Percentiles rank a stretch among this genome's conserved stretches.
phyloP scores from a whole-genome alignment of 257 asterid genomes.

The Jasminum sambac region DNA sequence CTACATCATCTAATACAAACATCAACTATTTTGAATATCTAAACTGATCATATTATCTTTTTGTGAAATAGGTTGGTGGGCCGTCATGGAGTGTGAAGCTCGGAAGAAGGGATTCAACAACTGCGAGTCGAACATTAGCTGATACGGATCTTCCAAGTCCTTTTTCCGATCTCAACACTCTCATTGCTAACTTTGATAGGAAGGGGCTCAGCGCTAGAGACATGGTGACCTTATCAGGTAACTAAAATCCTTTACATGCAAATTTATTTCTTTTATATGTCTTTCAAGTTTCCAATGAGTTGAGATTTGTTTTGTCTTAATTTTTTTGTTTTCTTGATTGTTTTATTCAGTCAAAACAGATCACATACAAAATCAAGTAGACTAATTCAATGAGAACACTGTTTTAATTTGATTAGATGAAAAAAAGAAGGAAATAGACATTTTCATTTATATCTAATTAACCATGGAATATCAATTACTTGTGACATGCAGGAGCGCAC shows the following conservation, averaged over 20 bases:
- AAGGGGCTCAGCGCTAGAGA: constrained; percentile 31
- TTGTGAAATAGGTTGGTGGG: constrained; percentile 33
- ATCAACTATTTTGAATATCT: too few species aligned
- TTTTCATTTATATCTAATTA: not conserved
- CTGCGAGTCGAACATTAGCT: constrained; percentile 32
- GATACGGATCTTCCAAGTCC: constrained; percentile 27
- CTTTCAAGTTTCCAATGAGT: too few species aligned
- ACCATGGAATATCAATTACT: not conserved
- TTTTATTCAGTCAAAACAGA: too few species aligned
- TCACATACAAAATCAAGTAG: too few species aligned
- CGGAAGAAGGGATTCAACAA: constrained; percentile 44
- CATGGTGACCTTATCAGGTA: constrained; percentile 41
- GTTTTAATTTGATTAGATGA: too few species aligned
- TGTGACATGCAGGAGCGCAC: constrained; percentile 24
- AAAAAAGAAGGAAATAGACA: too few species aligned
- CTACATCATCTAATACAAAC: too few species aligned
- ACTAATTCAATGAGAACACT: too few species aligned
- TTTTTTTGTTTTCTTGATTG: too few species aligned
- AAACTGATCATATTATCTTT: not conserved
- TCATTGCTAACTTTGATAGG: constrained; percentile 17
- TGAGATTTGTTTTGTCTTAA: too few species aligned
- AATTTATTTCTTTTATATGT: too few species aligned
- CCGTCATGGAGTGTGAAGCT: constrained; percentile 41
- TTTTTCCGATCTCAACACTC: not conserved
- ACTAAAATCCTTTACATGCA: not conserved